A percentile compares a stretch with the other conserved stretches of the same genome.
Conservation (phyloP, 331 rosid species). For the Malus hybrid region DNA sequence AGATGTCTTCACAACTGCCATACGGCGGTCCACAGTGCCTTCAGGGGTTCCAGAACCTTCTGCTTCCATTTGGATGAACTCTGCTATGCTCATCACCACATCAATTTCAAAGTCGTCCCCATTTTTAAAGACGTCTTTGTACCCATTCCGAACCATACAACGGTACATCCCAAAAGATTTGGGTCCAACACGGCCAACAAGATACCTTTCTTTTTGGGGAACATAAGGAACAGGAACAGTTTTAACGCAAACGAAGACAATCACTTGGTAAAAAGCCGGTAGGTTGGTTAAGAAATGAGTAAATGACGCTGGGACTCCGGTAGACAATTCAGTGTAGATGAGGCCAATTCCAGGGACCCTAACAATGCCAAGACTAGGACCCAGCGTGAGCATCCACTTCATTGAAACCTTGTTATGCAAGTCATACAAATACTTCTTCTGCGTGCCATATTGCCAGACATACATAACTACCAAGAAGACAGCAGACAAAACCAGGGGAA, state of each 20-base stretch:
- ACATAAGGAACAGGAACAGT: constrained; percentile 74
- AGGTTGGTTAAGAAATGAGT: constrained; percentile 84
- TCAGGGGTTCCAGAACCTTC: constrained; percentile 60
- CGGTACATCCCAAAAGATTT: constrained; percentile 71
- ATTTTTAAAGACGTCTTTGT: constrained; percentile 50
- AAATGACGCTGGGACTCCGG: constrained; percentile 81
- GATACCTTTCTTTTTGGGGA: constrained; percentile 75
- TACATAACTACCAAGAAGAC: constrained; percentile 58
- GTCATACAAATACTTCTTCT: constrained; percentile 72
- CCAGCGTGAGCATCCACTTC: constrained; percentile 69
- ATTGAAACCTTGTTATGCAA: constrained; percentile 81
- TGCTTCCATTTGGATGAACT: constrained; percentile 87
- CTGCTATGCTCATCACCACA: constrained; percentile 84
- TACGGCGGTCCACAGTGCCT: constrained; percentile 57
- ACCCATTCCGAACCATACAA: constrained; percentile 86
- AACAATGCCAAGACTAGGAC: constrained; percentile 89
- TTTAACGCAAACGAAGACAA: constrained; percentile 78
- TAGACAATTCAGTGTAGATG: constrained; percentile 77
- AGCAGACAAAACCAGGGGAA: constrained; percentile 48
- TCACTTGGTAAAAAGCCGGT: constrained; percentile 90
- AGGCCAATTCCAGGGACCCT: constrained; percentile 96
- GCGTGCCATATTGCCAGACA: constrained; percentile 83
- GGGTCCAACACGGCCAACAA: constrained; percentile 84
- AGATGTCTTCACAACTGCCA: constrained; percentile 85
- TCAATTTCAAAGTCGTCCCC: constrained; percentile 82